phyloP scores from a whole-genome alignment of 495 filamentous ascomycete genomes.

The Tuber umbilicatum region DNA sequence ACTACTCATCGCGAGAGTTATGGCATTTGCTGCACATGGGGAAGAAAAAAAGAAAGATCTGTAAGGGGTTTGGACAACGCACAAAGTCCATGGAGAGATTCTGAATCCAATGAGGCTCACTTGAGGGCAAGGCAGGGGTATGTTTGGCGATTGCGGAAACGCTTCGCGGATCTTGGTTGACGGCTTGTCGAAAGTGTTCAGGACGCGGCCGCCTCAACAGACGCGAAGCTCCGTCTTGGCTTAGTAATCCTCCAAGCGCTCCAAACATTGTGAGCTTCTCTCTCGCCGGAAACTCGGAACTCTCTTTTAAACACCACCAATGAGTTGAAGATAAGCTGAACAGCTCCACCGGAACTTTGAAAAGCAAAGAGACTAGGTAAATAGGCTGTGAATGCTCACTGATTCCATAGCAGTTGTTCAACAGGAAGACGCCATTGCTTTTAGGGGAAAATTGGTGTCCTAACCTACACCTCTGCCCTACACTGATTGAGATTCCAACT shows the following conservation, averaged over 20 bases:
- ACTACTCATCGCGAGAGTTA: neutral
- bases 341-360: neutral
- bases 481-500: neutral
- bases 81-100: neutral
- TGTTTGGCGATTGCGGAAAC: neutral
- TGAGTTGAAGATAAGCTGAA: neutral
- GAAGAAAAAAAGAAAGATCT: neutral
- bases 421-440: neutral
- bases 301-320: neutral
- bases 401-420: neutral
- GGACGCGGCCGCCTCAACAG: neutral
- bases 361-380: neutral
- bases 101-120: neutral
- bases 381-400: neutral
- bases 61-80: neutral
- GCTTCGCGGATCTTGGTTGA: neutral
- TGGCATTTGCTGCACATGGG: neutral
- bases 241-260: constrained; percentile 1
- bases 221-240: constrained; percentile 3
- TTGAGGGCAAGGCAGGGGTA: neutral
- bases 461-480: neutral
- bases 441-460: neutral
- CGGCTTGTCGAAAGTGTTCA: neutral
- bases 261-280: neutral
- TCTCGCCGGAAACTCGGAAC: neutral